These are phyloP conservation scores for Corynascus novoguineensis DNA, from an alignment of 495 filamentous ascomycete species.

Conservation along the genomic window DNA sequence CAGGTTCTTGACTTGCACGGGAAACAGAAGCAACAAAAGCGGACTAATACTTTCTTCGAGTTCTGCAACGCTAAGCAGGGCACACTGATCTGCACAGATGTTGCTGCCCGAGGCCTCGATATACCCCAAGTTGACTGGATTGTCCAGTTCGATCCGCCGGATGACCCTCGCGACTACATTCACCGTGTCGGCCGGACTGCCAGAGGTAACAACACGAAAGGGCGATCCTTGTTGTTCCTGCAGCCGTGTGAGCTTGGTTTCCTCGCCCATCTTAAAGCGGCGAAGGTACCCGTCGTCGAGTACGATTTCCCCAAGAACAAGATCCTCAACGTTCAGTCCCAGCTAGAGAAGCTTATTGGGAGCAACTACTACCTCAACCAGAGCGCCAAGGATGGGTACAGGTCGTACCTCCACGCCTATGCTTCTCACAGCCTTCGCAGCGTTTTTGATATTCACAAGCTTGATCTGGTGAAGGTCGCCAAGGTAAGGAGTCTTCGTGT, in stretches of 20 bases:
- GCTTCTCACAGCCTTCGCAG: slow-evolving; percentile 83
- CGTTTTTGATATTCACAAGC: slow-evolving; percentile 88
- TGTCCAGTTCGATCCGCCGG: slow-evolving; percentile 89
- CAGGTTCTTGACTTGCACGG: slow-evolving; percentile 85
- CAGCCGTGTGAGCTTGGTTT: slow-evolving; percentile 91
- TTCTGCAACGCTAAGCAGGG: slow-evolving; percentile 92
- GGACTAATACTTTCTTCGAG: slow-evolving; percentile 96
- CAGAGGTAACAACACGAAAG: slow-evolving; percentile 75
- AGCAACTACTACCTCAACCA: slow-evolving; percentile 97
- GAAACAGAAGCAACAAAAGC: slow-evolving; percentile 95
- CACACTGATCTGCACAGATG: slow-evolving; percentile 91
- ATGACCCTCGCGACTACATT: slow-evolving; percentile 90
- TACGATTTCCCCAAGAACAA: slow-evolving; percentile 91
- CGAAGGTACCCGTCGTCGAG: slow-evolving; percentile 87
- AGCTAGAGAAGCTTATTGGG: slow-evolving; percentile 87
- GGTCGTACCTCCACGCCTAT: slow-evolving; percentile 90
- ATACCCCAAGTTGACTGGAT: slow-evolving; percentile 95
- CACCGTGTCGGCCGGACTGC: slow-evolving; percentile 96
- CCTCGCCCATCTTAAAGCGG: slow-evolving; percentile 84
- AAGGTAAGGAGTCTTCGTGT: slow-evolving; percentile 39
- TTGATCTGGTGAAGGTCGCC: slow-evolving; percentile 89
- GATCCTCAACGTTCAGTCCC: slow-evolving; percentile 89
- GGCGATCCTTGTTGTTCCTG: slow-evolving; percentile 81
- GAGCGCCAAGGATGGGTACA: slow-evolving; percentile 61
- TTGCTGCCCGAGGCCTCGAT: slow-evolving; percentile 89